Base-by-base conservation (phyloP, 2,329 filamentous ascomycete genomes). In the Davidsoniella australis region DNA sequence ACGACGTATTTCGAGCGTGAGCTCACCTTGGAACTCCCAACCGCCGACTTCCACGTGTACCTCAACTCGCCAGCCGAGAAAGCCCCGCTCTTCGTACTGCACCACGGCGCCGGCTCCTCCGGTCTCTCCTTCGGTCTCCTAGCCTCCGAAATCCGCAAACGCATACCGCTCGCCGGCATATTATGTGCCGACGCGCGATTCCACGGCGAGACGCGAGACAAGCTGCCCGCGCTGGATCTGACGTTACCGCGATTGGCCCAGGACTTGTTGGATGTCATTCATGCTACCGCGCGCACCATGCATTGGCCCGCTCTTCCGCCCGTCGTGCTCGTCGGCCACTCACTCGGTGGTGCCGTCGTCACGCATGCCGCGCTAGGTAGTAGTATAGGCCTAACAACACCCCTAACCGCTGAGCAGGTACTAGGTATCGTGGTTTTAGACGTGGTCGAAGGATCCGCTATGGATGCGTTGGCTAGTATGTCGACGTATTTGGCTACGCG, bases 381-480 rank as follows among this genome's bases (percentile, higher is more conserved):
- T 37, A 41, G 39, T 10, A 87, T 89, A 5, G 85, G 96, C 0
- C 78, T 94, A 7, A 91, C 85, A 0, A 78, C 94, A 58, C 76
- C 76, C 1, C 66, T 70, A 39, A 66, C 94, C 36, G 83, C 82
- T 1, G 62, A 66, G 36, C 73, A 78, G 23, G 62, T 96, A 1
- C 68, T 96, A 14, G 91, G 85, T 17, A 94, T 89, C 64, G 85
- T 80, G 3, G 88, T 96, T 6, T 70, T 98, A 14, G 91, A 98
- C 64, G 86, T 98, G 4, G 91, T 98, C 24, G 91, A 98, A 64
- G 85, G 91, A 9, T 94, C 85, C 0, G 91, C 91, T 33, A 89
- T 98, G 64, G 91, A 96, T 62, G 89, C 91, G 2, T 71, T 98
- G 48, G 80, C 87, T 62, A 88, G 83, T 63, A 98, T 98, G 91